Conservation (phyloP, 148 eudicot genomes). For the Suaeda aralocaspica region DNA sequence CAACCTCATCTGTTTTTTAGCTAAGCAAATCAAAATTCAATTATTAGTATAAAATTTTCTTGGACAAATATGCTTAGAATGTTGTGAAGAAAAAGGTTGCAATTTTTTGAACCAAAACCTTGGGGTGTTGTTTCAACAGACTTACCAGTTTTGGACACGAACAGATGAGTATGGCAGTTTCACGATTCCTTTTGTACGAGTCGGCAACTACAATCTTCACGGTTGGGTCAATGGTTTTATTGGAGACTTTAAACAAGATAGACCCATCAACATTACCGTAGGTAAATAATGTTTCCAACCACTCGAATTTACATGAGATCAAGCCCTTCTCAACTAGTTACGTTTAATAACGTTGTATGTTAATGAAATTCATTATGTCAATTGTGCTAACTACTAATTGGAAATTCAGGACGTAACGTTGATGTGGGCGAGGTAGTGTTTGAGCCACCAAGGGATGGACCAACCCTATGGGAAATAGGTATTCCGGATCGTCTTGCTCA, state of each 20-base stretch:
- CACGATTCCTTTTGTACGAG: conserved; percentile 37
- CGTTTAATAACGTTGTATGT: too few relatives aligned
- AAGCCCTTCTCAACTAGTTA: too few relatives aligned
- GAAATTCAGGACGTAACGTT: conserved; percentile 43
- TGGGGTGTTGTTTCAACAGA: conserved; percentile 28
- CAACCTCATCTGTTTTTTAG: background rate
- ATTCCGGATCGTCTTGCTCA: conserved; percentile 67
- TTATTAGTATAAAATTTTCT: background rate
- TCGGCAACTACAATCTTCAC: conserved; percentile 52
- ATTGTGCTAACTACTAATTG: background rate
- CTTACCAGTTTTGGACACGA: conserved; percentile 73
- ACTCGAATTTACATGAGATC: too few relatives aligned
- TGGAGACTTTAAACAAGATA: conserved; percentile 56
- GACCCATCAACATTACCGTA: conserved; percentile 38
- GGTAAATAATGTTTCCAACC: conserved; percentile 46
- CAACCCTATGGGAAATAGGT: conserved; percentile 89
- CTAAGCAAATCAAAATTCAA: background rate
- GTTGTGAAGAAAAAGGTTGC: background rate
- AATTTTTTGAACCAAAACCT: background rate
- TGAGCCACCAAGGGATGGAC: conserved; percentile 74
- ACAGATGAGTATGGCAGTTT: conserved; percentile 55
- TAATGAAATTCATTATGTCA: too few relatives aligned
- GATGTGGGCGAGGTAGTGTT: conserved; percentile 59
- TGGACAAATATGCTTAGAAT: background rate
- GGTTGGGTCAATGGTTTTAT: conserved; percentile 70